Base-by-base conservation (phyloP, 257 asterid genomes). In the Nemophila menziesii region DNA sequence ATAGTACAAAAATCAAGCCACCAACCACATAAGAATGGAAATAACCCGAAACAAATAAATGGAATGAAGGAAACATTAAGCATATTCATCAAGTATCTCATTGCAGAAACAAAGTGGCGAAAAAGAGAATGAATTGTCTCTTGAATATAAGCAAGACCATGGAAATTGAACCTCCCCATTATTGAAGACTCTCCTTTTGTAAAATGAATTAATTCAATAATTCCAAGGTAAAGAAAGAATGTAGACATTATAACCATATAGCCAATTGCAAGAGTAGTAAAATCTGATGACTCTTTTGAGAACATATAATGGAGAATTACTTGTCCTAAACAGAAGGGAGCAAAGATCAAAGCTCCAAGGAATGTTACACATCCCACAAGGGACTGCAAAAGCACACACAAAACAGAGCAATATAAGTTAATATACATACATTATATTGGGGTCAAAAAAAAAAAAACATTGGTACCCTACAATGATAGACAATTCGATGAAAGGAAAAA, bases 11-110 rank as follows among this genome's bases (percentile, higher is more conserved):
- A 73, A 76, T 90, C 98, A 65, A 90, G 78, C 96, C 98, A 90
- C 98, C 98, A 90, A 11, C 98, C 98, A 36, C 98, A 90, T 93
- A 90, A 76, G 63, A 90, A 65, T 52, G 98, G 98, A 51, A 90
- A 90, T 48, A 85, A 96, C 16, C 98, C 98, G 39, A 90, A 96
- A 56, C 85, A 95, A 63, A 89, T 84, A 16, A 89, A 95, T 66
- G 85, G 71, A 63, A 90, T 94, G 66, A 90, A 90, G 51, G 96
- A 94, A 57, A 90, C 99, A 68, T 85, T 90, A 45, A 90, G 69
- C 99, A 85, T 90, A 62, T 96, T 90, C 99, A 90, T 81, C 50
- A 90, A 63, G 72, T 89, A 94, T 59, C 87, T 78, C 87, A 84
- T 78, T 49, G 96, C 98, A 52, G 94, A 80, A 53, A 89, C 77